Base-by-base conservation (phyloP, 78 protist species). In the Guillardia theta region DNA sequence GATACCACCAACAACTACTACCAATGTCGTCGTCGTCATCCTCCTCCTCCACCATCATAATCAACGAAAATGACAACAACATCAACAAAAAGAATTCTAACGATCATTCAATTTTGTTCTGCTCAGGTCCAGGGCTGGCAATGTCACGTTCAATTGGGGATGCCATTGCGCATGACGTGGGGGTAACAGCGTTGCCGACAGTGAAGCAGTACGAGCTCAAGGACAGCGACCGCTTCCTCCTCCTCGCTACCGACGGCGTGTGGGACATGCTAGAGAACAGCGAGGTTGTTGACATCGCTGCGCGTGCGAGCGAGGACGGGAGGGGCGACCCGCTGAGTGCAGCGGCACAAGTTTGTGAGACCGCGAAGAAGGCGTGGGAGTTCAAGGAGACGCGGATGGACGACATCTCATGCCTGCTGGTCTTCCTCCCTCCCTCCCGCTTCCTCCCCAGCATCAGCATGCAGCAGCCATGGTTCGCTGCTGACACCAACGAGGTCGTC, bases 221-320 rank as follows among this genome's bases (percentile, higher is more conserved):
- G 12, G 88, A 37, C 15, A 37, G 4, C 43, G 94, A 93, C 48
- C 22, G 76, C 3, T 2, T 78, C 22, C 88, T 93, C 33, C 47
- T 93, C 44, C 78, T 93, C 88, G 94, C 94, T 4, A 41, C 94
- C 30, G 94, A 93, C 64, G 94, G 94, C 39, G 94, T 93, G n/a
- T 93, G 94, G 94, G 94, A 93, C 70, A 45, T 70, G 43, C 53
- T 93, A 58, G 50, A 78, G 50, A 78, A 78, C 88, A 30, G 39
- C 48, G 88, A 78, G 48, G 88, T 4, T 6, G 37, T 64, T 12
- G 78, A 64, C 78, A 64, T 64, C 78, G 78, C 78, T 12, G 78
- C 78, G 33, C 78, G 78, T 33, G 78, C 78, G 33, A 64, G 78
- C 78, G 78, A 33, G 43, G 78, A 64, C 22, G 21, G 78, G 43